Percentiles rank a stretch among this genome's conserved stretches.
Evolutionary conservation across 345 rosid species (phyloP).

Genomic region (Arabidopsis thaliana): TAIR10.1 NC_003074.8:18349001-18349500

Average conservation of each 20-base stretch:
- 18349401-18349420: slow-evolving; percentile 93
- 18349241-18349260: slow-evolving; percentile 46
- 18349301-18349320: slow-evolving; percentile 92
- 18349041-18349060: not conserved
- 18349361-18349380: slow-evolving; percentile 68
- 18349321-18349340: slow-evolving; percentile 42
- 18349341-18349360: slow-evolving; percentile 55
- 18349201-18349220: slow-evolving; percentile 63
- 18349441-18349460: slow-evolving; percentile 59
- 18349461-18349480: slow-evolving; percentile 60
- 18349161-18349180: slow-evolving; percentile 65
- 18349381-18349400: slow-evolving; percentile 88
- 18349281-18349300: slow-evolving; percentile 89
- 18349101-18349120: slow-evolving; percentile 14
- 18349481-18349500: slow-evolving; percentile 72
- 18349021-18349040: too few relatives aligned
- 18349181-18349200: slow-evolving; percentile 51
- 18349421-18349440: slow-evolving; percentile 56
- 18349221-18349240: slow-evolving; percentile 69
- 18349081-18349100: not conserved
- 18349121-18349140: not conserved
- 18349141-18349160: slow-evolving; percentile 40
- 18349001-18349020: too few relatives aligned
- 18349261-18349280: slow-evolving; percentile 58
- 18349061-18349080: slow-evolving; percentile 6